A percentile compares a stretch with the other conserved stretches of the same genome.
phyloP scores from a whole-genome alignment of 202 grass and related monocot genomes.

The Eragrostis tef region DNA sequence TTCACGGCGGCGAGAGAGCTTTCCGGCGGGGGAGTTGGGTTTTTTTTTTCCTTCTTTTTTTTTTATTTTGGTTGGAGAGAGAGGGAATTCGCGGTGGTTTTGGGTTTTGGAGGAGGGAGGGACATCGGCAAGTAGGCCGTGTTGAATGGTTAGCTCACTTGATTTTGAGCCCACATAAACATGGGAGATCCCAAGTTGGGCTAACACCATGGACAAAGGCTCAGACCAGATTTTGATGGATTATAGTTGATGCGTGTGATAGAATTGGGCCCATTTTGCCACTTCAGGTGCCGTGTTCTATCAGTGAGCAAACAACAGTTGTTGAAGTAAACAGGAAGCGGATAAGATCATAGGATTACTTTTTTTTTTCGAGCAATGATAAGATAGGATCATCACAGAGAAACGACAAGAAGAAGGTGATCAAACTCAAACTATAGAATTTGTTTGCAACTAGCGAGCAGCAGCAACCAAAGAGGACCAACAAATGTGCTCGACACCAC shows the following conservation, averaged over 20 bases:
- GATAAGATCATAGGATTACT: background rate
- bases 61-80: background rate
- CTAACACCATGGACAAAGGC: too few species aligned
- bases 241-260: too few species aligned
- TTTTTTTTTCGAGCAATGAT: too few species aligned
- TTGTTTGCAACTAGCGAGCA: background rate
- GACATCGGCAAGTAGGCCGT: background rate
- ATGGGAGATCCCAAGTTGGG: too few species aligned
- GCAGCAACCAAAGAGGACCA: background rate
- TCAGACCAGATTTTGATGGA: too few species aligned
- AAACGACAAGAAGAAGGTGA: background rate
- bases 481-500: background rate
- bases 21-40: too few species aligned
- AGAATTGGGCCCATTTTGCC: too few species aligned
- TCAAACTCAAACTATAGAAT: too few species aligned
- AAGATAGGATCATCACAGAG: background rate
- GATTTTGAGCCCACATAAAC: background rate
- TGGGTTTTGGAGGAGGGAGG: background rate
- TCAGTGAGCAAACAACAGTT: too few species aligned
- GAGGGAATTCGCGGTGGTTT: background rate
- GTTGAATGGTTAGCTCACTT: background rate
- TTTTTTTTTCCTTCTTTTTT: background rate
- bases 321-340: too few species aligned
- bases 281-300: too few species aligned
- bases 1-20: background rate